Percentiles rank a stretch among this genome's conserved stretches.
phyloP scores from a whole-genome alignment of 192 early-diverging fungal genomes.

The Umbelopsis vinacea region DNA sequence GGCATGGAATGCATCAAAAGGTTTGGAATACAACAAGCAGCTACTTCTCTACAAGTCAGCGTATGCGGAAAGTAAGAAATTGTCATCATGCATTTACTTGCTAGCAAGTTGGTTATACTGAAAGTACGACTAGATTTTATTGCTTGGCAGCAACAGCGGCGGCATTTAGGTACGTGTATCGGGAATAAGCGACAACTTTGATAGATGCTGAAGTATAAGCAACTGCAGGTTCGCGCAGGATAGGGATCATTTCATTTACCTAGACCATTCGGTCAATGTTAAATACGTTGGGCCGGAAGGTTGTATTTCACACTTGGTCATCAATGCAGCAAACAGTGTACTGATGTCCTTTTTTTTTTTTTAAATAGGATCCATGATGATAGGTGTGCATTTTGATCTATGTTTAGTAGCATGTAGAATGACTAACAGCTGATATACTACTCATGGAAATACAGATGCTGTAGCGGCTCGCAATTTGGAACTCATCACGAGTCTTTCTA shows the following conservation, averaged over 20 bases:
- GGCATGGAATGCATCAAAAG: slow-evolving; percentile 36
- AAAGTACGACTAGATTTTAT: slow-evolving; percentile 43
- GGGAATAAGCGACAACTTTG: neutral
- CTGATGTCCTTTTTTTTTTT: neutral
- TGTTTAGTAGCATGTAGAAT: neutral
- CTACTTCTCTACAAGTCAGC: slow-evolving; percentile 43
- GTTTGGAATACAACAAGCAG: slow-evolving; percentile 55
- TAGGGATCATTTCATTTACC: slow-evolving; percentile 52
- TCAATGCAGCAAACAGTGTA: neutral
- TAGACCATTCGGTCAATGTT: slow-evolving; percentile 57
- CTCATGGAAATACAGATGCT: slow-evolving; percentile 44
- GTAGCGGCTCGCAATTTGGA: slow-evolving; percentile 67
- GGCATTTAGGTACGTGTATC: slow-evolving; percentile 43
- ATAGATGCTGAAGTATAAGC: neutral
- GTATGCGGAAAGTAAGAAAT: slow-evolving; percentile 50
- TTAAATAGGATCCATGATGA: slow-evolving; percentile 11
- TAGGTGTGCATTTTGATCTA: neutral
- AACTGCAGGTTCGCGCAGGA: slow-evolving; percentile 52
- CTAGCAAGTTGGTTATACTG: neutral
- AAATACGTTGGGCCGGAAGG: slow-evolving; percentile 42
- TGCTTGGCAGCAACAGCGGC: slow-evolving; percentile 61
- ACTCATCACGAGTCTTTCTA: slow-evolving; percentile 55
- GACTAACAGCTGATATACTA: neutral
- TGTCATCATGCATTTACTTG: neutral
- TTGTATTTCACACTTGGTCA: neutral